Evolutionary conservation across 2,329 filamentous ascomycete species (phyloP), one percentile per base, ranked within the genome.

Genomic region (Curvularia spicifera): DNA sequence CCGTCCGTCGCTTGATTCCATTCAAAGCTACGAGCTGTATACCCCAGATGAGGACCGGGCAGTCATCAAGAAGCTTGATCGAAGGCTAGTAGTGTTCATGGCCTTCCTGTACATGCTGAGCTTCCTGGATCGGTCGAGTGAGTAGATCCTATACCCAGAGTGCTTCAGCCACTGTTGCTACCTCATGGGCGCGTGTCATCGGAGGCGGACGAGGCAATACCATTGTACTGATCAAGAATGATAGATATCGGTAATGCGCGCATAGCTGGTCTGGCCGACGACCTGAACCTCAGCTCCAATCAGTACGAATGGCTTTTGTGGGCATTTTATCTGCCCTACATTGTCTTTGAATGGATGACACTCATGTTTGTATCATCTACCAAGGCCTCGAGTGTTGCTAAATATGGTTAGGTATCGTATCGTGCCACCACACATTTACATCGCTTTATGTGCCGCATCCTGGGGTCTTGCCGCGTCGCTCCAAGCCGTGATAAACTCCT

Each of bases 81-180:
- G 86, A 55, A 86, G 84, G 63, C 83, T 97, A 52, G 91, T 96
- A 5, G 75, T 91, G 0, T 96, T 97, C 72, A 84, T 97, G 63
- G 90, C 91, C 10, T 74, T 94, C 57, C 82, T 97, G 12, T 97
- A 95, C 73, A 85, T 96, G 82, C 81, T 97, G 61, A 90, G 88
- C 62, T 97, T 96, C 73, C 78, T 97, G 64, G 93, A 97, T 76
- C 84, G 93, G 65, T 93, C 91, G 18, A 96, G 91, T 93, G 80
- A 68, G 74, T 70, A 33, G 37, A 54, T 62, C 56, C 51, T 52
- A 40, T 56, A 53, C 24, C 31, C 20, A 18, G 8, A 22, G 22
- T 33, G 28, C 31, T 35, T 42, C 24, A 35, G n/a, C 20, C 20
- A 33, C 44, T 33, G 46, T 15, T 48, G 52, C 42, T 37, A 51